These are phyloP conservation scores for Goffeauzyma gilvescens DNA, from an alignment of 768 basidiomycete species.

Conservation along the genomic window DNA sequence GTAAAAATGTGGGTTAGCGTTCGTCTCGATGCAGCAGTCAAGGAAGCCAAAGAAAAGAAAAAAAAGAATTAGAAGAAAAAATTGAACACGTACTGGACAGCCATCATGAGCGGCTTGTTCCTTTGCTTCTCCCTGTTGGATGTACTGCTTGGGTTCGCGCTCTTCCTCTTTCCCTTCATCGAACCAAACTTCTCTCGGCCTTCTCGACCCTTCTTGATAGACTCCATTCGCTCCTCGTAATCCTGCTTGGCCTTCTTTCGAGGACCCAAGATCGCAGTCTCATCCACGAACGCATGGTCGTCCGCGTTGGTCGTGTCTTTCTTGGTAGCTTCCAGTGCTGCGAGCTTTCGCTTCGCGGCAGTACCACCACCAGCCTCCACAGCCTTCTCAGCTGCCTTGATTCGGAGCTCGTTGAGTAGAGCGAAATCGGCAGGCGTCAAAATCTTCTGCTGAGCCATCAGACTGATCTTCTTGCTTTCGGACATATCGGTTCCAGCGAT, in stretches of 20 bases:
- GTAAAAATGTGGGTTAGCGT: neutral
- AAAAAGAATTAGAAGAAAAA: neutral
- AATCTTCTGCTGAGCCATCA: slow-evolving; percentile 39
- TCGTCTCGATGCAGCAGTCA: neutral
- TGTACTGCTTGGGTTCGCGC: slow-evolving; percentile 58
- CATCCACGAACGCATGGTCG: slow-evolving; percentile 54
- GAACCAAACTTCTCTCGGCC: slow-evolving; percentile 85
- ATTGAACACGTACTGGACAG: slow-evolving; percentile 25
- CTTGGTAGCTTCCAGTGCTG: slow-evolving; percentile 53
- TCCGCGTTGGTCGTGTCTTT: slow-evolving; percentile 35
- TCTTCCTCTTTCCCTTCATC: slow-evolving; percentile 76
- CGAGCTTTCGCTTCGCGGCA: slow-evolving; percentile 74
- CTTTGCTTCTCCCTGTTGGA: slow-evolving; percentile 82
- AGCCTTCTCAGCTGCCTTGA: slow-evolving; percentile 54
- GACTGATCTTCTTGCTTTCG: slow-evolving; percentile 24
- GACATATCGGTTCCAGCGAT: slow-evolving; percentile 22
- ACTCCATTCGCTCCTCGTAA: slow-evolving; percentile 83
- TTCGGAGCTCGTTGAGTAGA: slow-evolving; percentile 65
- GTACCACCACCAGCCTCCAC: slow-evolving; percentile 47
- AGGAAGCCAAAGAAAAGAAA: neutral
- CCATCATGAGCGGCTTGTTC: slow-evolving; percentile 78
- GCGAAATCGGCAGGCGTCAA: slow-evolving; percentile 94
- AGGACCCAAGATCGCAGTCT: slow-evolving; percentile 79
- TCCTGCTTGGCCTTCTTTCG: slow-evolving; percentile 82
- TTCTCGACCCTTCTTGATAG: slow-evolving; percentile 78